A percentile compares a stretch with the other conserved stretches of the same genome.
These are phyloP conservation scores for Diaporthe aspalathi DNA, from an alignment of 2,329 filamentous ascomycete species.

Conservation along the genomic window DNA sequence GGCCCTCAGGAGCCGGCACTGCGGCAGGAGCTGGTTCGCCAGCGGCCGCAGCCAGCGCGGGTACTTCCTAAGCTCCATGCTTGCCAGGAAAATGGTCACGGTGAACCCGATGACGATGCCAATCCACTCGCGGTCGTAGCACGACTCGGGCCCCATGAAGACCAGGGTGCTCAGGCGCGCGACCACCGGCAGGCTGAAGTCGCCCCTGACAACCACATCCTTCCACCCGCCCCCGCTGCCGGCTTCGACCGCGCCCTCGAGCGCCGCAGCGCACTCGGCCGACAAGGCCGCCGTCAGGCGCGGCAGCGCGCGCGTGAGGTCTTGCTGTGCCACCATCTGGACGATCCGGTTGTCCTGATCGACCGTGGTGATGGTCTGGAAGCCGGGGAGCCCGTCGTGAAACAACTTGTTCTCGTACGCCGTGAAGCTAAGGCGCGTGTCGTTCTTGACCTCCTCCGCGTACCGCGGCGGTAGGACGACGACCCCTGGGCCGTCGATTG, in stretches of 20 bases:
- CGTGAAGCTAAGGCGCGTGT: constrained; percentile 17
- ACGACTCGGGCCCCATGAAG: constrained; percentile 41
- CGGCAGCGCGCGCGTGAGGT: constrained; percentile 14
- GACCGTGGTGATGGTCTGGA: background rate
- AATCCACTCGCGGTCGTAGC: constrained; percentile 51
- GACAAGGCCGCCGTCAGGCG: constrained; percentile 24
- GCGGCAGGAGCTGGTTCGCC: background rate
- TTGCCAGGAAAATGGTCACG: background rate
- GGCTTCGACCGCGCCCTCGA: background rate
- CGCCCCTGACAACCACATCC: background rate
- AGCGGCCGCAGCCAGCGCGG: constrained; percentile 14
- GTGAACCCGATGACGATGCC: constrained; percentile 37
- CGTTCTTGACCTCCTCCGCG: constrained; percentile 16
- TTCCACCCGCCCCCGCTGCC: background rate
- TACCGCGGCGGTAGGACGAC: constrained; percentile 21
- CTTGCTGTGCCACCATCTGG: constrained; percentile 13
- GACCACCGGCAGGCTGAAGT: background rate
- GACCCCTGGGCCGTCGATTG: background rate
- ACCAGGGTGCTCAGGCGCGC: constrained; percentile 29
- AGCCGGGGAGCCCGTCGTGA: background rate
- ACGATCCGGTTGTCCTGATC: constrained; percentile 16
- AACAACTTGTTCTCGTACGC: background rate
- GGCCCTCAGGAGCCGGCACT: constrained; percentile 9
- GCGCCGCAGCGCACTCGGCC: constrained; percentile 9
- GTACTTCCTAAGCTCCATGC: background rate